These are phyloP conservation scores for Nakazawaea laoshanensis DNA, from an alignment of 805 yeast genomes.

Conservation along the genomic window DNA sequence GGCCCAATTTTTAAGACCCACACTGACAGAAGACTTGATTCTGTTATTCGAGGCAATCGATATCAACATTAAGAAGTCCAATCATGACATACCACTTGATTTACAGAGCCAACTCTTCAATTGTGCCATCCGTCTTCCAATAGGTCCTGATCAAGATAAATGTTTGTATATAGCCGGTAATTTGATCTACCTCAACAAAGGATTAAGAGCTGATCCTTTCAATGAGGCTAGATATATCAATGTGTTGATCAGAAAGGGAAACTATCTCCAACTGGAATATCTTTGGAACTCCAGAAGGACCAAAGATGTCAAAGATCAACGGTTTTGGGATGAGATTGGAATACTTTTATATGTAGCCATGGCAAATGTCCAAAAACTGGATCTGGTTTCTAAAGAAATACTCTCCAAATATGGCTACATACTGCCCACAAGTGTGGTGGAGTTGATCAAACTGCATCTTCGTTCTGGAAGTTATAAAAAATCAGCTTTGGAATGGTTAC, in stretches of 20 bases:
- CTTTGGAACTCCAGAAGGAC: slow-evolving; percentile 26
- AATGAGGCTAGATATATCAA: slow-evolving; percentile 44
- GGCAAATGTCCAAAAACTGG: slow-evolving; percentile 27
- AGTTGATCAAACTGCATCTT: slow-evolving; percentile 18
- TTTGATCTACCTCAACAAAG: slow-evolving; percentile 30
- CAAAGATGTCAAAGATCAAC: slow-evolving; percentile 26
- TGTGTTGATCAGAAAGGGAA: slow-evolving; percentile 26
- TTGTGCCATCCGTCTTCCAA: slow-evolving; percentile 27
- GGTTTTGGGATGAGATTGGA: slow-evolving; percentile 51
- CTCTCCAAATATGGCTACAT: slow-evolving; percentile 23
- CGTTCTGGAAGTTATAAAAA: neutral
- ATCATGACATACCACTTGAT: slow-evolving; percentile 22
- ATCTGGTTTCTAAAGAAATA: slow-evolving; percentile 21
- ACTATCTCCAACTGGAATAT: slow-evolving; percentile 25
- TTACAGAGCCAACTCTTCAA: slow-evolving; percentile 28
- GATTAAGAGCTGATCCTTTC: slow-evolving; percentile 39
- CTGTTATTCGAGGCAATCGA: slow-evolving; percentile 3
- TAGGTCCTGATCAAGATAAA: slow-evolving; percentile 15
- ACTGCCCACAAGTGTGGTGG: slow-evolving; percentile 25
- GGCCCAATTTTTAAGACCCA: neutral
- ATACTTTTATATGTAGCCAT: slow-evolving; percentile 27
- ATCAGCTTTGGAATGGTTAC: slow-evolving; percentile 1
- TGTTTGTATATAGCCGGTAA: slow-evolving; percentile 31
- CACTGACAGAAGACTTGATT: slow-evolving; percentile 5
- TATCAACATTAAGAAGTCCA: slow-evolving; percentile 6